These are phyloP conservation scores for Boletus sp. DNA, from an alignment of 1,284 basidiomycete genomes.

Conservation along the genomic window DNA sequence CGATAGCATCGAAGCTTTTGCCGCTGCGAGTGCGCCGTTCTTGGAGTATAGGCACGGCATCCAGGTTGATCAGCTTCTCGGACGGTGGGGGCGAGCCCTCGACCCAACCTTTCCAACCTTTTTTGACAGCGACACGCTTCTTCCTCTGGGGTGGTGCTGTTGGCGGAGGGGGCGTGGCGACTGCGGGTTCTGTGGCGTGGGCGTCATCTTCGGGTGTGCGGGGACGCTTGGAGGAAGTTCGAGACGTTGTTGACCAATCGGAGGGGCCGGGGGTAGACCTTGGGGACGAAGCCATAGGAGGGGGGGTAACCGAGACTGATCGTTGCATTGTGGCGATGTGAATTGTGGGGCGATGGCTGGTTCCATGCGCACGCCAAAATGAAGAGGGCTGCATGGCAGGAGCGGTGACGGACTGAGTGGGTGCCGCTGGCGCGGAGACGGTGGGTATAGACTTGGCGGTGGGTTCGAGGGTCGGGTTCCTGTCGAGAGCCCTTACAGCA, in stretches of 20 bases:
- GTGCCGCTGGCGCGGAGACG: slow-evolving; percentile 34
- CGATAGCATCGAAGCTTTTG: slow-evolving; percentile 79
- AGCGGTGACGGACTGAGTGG: slow-evolving; percentile 25
- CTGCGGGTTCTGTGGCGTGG: slow-evolving; percentile 28
- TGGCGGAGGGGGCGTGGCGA: slow-evolving; percentile 33
- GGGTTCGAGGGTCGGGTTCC: slow-evolving; percentile 27
- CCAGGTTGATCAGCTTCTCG: slow-evolving; percentile 78
- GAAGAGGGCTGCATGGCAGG: slow-evolving; percentile 45
- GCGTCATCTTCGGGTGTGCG: slow-evolving; percentile 60
- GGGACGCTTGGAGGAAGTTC: slow-evolving; percentile 76
- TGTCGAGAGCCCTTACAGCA: slow-evolving; percentile 27
- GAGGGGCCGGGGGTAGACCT: slow-evolving; percentile 74
- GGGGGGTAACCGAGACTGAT: slow-evolving; percentile 73
- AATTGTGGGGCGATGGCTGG: slow-evolving; percentile 66
- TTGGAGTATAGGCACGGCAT: slow-evolving; percentile 59
- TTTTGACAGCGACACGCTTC: slow-evolving; percentile 71
- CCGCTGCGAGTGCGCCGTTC: slow-evolving; percentile 77
- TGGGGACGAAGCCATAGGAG: slow-evolving; percentile 65
- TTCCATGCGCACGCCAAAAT: slow-evolving; percentile 65
- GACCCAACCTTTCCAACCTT: slow-evolving; percentile 87
- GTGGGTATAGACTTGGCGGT: slow-evolving; percentile 22
- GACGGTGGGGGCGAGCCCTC: slow-evolving; percentile 80
- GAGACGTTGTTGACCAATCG: slow-evolving; percentile 69
- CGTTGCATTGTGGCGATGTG: slow-evolving; percentile 67
- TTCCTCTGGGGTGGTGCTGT: slow-evolving; percentile 47